Conservation (phyloP, 371 early-diverging fungal species). For the Haplosporangium sp. region DNA sequence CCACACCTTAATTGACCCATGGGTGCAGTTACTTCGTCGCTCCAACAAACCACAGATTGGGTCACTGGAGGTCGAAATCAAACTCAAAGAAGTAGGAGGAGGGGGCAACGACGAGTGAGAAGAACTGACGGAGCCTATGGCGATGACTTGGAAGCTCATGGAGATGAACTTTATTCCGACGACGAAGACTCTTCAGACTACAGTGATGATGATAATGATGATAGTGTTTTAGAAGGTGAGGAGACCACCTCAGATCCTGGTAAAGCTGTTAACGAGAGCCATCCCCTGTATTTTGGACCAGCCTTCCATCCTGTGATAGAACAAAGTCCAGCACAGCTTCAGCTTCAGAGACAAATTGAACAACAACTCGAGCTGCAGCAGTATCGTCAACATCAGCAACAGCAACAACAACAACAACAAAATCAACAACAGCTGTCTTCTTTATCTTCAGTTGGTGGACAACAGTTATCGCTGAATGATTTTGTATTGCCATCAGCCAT, state of each 20-base stretch:
- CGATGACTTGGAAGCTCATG: slow-evolving; percentile 15
- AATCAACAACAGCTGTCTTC: slow-evolving; percentile 15
- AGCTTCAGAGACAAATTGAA: slow-evolving; percentile 49
- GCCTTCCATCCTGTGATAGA: slow-evolving; percentile 46
- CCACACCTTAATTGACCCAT: slow-evolving; percentile 9
- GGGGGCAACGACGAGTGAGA: slow-evolving; percentile 23
- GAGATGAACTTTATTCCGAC: slow-evolving; percentile 1
- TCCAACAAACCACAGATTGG: slow-evolving; percentile 25
- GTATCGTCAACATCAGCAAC: slow-evolving; percentile 29
- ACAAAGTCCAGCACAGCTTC: slow-evolving; percentile 45
- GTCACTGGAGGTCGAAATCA: background rate
- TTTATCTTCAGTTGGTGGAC: slow-evolving; percentile 9
- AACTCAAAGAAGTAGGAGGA: slow-evolving; percentile 21
- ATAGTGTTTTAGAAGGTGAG: slow-evolving; percentile 15
- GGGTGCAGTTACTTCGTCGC: slow-evolving; percentile 35
- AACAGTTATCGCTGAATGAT: slow-evolving; percentile 29
- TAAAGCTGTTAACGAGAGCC: slow-evolving; percentile 17
- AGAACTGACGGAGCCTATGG: background rate
- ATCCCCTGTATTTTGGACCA: slow-evolving; percentile 50
- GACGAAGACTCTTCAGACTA: slow-evolving; percentile 30
- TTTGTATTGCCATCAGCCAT: slow-evolving; percentile 47
- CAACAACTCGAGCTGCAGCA: slow-evolving; percentile 53
- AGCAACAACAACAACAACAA: slow-evolving; percentile 34
- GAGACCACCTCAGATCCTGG: slow-evolving; percentile 11
- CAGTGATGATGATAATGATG: slow-evolving; percentile 12